Percentiles rank a stretch among this genome's conserved stretches.
Evolutionary conservation across 495 filamentous ascomycete species (phyloP).

Genomic region (Alectoria sarmentosa): DNA sequence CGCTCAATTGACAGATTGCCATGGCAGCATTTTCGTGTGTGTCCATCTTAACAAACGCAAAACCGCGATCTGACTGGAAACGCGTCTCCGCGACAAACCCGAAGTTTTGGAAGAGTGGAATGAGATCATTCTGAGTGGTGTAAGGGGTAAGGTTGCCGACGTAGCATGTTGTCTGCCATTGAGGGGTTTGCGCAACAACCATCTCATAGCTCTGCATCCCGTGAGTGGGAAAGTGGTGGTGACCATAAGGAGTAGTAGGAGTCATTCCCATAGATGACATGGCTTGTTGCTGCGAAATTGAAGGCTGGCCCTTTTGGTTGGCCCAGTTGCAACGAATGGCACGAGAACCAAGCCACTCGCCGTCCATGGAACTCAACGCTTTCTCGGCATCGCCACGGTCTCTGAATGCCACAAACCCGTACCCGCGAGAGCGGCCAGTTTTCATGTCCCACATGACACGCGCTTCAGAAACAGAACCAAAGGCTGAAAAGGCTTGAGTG

Average conservation of each 20-base stretch:
- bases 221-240: constrained; percentile 97
- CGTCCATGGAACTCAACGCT: constrained; percentile 94
- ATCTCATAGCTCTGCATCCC: constrained; percentile 96
- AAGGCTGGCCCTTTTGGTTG: constrained; percentile 98
- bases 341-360: constrained; percentile 97
- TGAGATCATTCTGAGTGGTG: constrained; percentile 90
- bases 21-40: constrained; percentile 96
- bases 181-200: constrained; percentile 93
- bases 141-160: constrained; percentile 98
- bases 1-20: constrained; percentile 95
- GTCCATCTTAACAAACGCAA: constrained; percentile 99
- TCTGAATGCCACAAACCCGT: constrained; percentile 97
- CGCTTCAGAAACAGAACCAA: constrained; percentile 95
- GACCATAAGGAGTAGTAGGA: constrained; percentile 90
- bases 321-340: constrained; percentile 99
- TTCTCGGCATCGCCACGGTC: constrained; percentile 93
- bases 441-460: constrained; percentile 99
- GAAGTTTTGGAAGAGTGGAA: constrained; percentile 97
- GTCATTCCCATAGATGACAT: constrained; percentile 99
- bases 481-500: constrained; percentile 91
- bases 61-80: constrained; percentile 96
- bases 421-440: constrained; percentile 93
- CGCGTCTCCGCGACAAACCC: constrained; percentile 95
- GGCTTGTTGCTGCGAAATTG: constrained; percentile 93
- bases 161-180: constrained; percentile 98